Percentiles rank a stretch among this genome's conserved stretches.
These are phyloP conservation scores for Candida glucosophila DNA, from an alignment of 1,139 yeast genomes.

Conservation along the genomic window DNA sequence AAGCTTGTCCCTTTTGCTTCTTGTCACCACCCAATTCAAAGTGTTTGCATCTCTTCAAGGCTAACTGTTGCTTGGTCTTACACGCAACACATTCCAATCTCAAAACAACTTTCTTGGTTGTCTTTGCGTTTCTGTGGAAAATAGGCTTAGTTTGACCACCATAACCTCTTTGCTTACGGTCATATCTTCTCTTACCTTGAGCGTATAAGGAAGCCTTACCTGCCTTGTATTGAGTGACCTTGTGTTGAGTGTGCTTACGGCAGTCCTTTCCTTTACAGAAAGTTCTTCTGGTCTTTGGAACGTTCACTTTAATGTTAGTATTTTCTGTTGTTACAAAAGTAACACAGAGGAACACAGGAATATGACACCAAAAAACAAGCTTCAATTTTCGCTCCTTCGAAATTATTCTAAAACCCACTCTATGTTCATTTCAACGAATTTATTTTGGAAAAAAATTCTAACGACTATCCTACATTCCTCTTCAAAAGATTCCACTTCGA, in stretches of 20 bases:
- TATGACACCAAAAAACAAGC: no score
- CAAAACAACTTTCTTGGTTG: slow-evolving; percentile 99
- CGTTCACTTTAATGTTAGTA: slow-evolving; percentile 95
- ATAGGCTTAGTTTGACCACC: slow-evolving; percentile 99
- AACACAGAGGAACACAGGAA: no score
- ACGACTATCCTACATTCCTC: no score
- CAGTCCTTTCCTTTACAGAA: slow-evolving; percentile 99
- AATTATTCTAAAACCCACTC: no score
- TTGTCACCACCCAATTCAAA: slow-evolving; percentile 99
- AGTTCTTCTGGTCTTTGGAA: slow-evolving; percentile 99
- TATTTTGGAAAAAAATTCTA: no score
- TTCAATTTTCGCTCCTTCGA: no score
- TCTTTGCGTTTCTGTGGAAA: slow-evolving; percentile 99
- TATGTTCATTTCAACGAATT: no score
- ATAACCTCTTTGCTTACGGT: slow-evolving; percentile 99
- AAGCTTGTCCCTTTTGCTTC: slow-evolving; percentile 99
- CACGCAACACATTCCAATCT: slow-evolving; percentile 98
- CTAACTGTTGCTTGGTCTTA: slow-evolving; percentile 97
- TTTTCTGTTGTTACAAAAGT: no score
- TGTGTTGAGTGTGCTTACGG: slow-evolving; percentile 99
- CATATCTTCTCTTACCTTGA: slow-evolving; percentile 99
- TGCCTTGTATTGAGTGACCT: slow-evolving; percentile 99
- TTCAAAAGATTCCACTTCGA: no score
- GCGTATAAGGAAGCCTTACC: slow-evolving; percentile 99
- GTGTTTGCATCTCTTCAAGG: slow-evolving; percentile 99